Percentiles rank a stretch among this genome's conserved stretches.
Conservation (phyloP, 345 rosid species). For the Nephelium lappaceum region DNA sequence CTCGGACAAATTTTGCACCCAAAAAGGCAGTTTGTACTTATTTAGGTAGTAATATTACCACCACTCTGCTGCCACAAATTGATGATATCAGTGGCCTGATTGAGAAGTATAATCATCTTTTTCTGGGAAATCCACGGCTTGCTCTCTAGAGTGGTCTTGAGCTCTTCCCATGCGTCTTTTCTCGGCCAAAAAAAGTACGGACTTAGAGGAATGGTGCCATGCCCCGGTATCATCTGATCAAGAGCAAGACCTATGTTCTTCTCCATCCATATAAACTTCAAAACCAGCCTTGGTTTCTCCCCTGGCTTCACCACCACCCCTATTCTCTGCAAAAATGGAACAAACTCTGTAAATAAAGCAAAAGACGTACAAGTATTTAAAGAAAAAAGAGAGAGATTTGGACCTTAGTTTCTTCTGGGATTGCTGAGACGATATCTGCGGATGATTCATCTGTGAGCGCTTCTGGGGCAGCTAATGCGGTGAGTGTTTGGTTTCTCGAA, state of each 20-base stretch:
- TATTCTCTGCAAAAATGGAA: slow-evolving; percentile 34
- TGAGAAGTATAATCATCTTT: slow-evolving; percentile 78
- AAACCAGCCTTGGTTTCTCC: slow-evolving; percentile 64
- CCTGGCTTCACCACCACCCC: slow-evolving; percentile 44
- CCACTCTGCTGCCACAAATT: slow-evolving; percentile 92
- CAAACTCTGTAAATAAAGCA: background rate
- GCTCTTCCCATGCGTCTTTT: slow-evolving; percentile 92
- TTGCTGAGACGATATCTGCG: slow-evolving; percentile 17
- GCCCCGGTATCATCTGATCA: slow-evolving; percentile 73
- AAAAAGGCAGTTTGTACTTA: background rate
- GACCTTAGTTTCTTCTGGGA: slow-evolving; percentile 38
- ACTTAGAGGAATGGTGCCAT: slow-evolving; percentile 73
- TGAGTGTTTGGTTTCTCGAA: slow-evolving; percentile 37
- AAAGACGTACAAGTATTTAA: background rate
- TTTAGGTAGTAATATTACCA: slow-evolving; percentile 52
- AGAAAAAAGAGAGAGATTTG: background rate
- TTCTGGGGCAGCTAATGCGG: slow-evolving; percentile 50
- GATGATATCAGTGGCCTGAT: slow-evolving; percentile 85
- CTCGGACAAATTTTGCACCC: background rate
- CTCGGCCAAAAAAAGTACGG: slow-evolving; percentile 85
- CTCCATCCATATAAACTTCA: slow-evolving; percentile 90
- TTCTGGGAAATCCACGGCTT: slow-evolving; percentile 84
- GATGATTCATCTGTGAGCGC: slow-evolving; percentile 43
- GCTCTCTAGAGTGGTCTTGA: slow-evolving; percentile 66
- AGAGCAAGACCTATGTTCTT: slow-evolving; percentile 77